Percentiles rank a stretch among this genome's conserved stretches.
Evolutionary conservation across 768 basidiomycete species (phyloP).

Genomic region (Russula griseocarnosa): DNA sequence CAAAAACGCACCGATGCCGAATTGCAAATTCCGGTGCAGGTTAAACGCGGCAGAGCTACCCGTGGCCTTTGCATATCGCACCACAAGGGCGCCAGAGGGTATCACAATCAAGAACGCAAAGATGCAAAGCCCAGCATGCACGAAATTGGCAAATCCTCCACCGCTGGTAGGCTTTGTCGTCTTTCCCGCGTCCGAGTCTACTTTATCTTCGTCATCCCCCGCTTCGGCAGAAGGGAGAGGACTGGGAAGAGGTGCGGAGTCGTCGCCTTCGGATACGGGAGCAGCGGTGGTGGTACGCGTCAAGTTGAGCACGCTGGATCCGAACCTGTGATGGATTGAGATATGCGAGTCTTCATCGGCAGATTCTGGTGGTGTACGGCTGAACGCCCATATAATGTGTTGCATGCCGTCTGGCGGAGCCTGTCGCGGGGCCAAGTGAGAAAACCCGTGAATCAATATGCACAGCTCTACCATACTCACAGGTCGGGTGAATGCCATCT

Average conservation of each 20-base stretch:
- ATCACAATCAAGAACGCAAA: slow-evolving; percentile 55
- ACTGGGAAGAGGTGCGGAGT: neutral
- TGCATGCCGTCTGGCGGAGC: slow-evolving; percentile 41
- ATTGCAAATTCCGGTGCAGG: slow-evolving; percentile 42
- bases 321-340: slow-evolving; percentile 45
- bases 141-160: slow-evolving; percentile 38
- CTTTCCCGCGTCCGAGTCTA: neutral
- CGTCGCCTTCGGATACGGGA: slow-evolving; percentile 24
- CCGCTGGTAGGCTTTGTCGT: neutral
- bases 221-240: neutral
- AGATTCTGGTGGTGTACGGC: slow-evolving; percentile 46
- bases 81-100: slow-evolving; percentile 54
- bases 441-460: slow-evolving; percentile 31
- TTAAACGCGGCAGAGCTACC: slow-evolving; percentile 45
- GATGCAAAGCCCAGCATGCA: slow-evolving; percentile 50
- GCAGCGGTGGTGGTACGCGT: slow-evolving; percentile 36
- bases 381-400: slow-evolving; percentile 58
- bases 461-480: slow-evolving; percentile 24
- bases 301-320: slow-evolving; percentile 46
- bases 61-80: slow-evolving; percentile 47
- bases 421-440: slow-evolving; percentile 33
- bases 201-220: neutral
- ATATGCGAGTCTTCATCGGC: slow-evolving; percentile 45
- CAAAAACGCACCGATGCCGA: slow-evolving; percentile 8
- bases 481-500: slow-evolving; percentile 21